Evolutionary conservation across 805 yeast genomes (phyloP).

Genomic region (Pichia membranifaciens): DNA sequence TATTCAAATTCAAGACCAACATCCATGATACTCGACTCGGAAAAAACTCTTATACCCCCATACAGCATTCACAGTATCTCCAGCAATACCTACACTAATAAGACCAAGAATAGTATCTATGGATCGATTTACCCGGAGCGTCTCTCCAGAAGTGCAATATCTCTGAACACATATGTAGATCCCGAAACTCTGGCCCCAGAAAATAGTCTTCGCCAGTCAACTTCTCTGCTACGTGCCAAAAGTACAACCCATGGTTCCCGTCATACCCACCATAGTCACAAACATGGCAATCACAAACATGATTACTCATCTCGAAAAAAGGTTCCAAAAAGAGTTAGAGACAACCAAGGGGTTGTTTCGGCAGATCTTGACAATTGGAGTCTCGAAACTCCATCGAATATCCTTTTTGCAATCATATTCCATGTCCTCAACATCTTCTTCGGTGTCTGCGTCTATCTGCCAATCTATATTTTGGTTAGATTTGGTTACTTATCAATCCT

Average conservation of each 20-base stretch:
- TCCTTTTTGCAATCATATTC: constrained; percentile 10
- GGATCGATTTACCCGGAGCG: background rate
- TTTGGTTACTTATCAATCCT: constrained; percentile 4
- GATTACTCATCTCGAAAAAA: background rate
- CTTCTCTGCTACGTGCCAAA: background rate
- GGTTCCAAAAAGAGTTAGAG: background rate
- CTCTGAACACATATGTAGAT: constrained; percentile 1
- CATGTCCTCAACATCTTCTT: constrained; percentile 9
- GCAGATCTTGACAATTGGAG: background rate
- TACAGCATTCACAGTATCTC: background rate
- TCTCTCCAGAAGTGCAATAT: background rate
- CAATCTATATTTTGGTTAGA: constrained; percentile 4
- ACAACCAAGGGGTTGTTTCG: background rate
- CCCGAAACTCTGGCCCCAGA: background rate
- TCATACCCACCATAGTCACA: background rate
- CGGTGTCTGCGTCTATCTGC: constrained; percentile 12
- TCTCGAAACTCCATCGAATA: background rate
- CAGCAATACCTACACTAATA: background rate
- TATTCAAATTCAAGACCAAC: constrained; percentile 7
- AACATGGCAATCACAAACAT: background rate
- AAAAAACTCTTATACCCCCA: background rate
- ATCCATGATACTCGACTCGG: constrained; percentile 2
- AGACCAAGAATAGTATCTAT: background rate
- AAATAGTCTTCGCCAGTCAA: background rate
- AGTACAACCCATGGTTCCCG: background rate